These are phyloP conservation scores for Paramecium primaurelia DNA, from an alignment of 73 alveolate genomes.

Conservation along the genomic window DNA sequence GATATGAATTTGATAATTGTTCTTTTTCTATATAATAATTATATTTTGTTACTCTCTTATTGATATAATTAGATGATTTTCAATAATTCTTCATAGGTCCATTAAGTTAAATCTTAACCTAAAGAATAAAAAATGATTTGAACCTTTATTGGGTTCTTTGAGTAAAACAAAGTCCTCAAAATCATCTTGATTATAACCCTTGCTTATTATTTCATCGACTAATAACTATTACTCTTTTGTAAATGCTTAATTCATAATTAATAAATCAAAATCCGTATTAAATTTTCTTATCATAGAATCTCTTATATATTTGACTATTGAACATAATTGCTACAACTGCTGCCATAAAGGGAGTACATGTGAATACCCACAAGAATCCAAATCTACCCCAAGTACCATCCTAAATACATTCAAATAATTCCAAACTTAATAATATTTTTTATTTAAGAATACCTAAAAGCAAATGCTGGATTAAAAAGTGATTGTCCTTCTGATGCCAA, in stretches of 20 bases:
- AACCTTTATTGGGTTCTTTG: background rate
- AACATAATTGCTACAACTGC: slow-evolving; percentile 9
- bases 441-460: background rate
- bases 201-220: background rate
- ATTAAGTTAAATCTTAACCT: background rate
- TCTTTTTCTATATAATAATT: background rate
- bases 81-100: background rate
- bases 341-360: slow-evolving; percentile 18
- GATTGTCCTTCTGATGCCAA: background rate
- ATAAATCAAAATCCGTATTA: slow-evolving; percentile 40
- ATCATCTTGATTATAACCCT: background rate
- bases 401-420: slow-evolving; percentile 29
- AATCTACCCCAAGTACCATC: slow-evolving; percentile 50
- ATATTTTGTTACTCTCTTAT: background rate
- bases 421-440: background rate
- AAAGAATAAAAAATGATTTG: background rate
- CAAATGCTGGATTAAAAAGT: slow-evolving; percentile 48
- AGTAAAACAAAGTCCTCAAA: background rate
- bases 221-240: slow-evolving; percentile 5
- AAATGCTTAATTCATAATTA: background rate
- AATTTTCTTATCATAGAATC: slow-evolving; percentile 11
- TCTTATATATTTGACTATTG: slow-evolving; percentile 26
- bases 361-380: slow-evolving; percentile 41
- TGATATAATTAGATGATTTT: background rate
- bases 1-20: background rate